Conservation (phyloP, 257 asterid species). For the Scutellaria galericulata region DNA sequence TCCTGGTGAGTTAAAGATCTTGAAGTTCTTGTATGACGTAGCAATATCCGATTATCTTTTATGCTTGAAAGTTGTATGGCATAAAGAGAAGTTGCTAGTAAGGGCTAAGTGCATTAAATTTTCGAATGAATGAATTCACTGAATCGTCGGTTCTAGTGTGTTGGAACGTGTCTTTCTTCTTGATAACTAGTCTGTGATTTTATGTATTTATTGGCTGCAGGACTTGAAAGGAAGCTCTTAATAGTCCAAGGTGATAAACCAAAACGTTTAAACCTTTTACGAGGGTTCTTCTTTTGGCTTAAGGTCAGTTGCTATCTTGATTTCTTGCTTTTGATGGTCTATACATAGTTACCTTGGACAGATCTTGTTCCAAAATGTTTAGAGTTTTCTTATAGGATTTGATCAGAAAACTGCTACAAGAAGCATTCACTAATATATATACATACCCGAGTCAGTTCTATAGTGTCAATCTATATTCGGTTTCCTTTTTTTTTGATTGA, state of each 20-base stretch:
- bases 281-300: constrained; percentile 57
- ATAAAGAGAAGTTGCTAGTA: not conserved
- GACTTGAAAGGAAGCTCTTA: constrained; percentile 23
- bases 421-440: no score
- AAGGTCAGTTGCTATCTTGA: constrained; percentile 40
- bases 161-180: not conserved
- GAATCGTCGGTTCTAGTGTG: not conserved
- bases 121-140: not conserved
- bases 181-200: constrained; percentile 5
- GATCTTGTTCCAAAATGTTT: not conserved
- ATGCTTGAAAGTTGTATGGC: not conserved
- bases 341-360: not conserved
- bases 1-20: constrained; percentile 45
- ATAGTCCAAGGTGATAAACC: constrained; percentile 20
- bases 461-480: no score
- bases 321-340: not conserved
- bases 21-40: not conserved
- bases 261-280: constrained; percentile 47
- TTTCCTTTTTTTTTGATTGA: no score
- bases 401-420: no score
- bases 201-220: constrained; percentile 37
- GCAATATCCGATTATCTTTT: not conserved
- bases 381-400: no score
- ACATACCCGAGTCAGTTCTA: no score
- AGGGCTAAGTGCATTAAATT: no score